These are phyloP conservation scores for Trichophyton mentagrophytes DNA, from an alignment of 2,329 filamentous ascomycete genomes.

Conservation along the genomic window DNA sequence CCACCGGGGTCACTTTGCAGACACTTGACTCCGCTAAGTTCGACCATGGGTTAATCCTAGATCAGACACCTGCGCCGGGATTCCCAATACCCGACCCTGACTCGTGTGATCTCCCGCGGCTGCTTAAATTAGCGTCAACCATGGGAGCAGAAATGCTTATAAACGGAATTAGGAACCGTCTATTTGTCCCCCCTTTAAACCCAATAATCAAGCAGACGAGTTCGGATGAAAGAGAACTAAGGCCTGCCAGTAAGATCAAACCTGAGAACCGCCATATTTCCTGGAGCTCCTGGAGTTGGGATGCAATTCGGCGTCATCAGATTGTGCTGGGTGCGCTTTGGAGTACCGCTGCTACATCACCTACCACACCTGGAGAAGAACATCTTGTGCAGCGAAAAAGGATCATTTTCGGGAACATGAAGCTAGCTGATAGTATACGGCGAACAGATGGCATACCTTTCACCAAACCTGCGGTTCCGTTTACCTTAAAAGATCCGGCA, in stretches of 20 bases:
- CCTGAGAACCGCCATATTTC: conserved; percentile 51
- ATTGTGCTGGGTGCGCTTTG: conserved; percentile 55
- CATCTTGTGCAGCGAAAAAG: conserved; percentile 21
- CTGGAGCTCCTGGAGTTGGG: conserved; percentile 43
- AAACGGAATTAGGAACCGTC: conserved; percentile 45
- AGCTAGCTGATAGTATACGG: conserved; percentile 21
- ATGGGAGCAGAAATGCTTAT: conserved; percentile 61
- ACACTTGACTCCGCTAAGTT: conserved; percentile 66
- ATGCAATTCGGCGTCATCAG: conserved; percentile 43
- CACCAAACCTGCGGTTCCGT: conserved; percentile 26
- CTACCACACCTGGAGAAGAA: background rate
- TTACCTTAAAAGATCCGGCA: conserved; percentile 17
- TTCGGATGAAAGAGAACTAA: conserved; percentile 21
- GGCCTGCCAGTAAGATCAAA: conserved; percentile 60
- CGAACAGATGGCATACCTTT: conserved; percentile 19
- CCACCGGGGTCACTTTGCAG: conserved; percentile 71
- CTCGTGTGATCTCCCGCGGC: conserved; percentile 39
- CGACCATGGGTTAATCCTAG: conserved; percentile 64
- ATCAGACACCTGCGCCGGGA: conserved; percentile 51
- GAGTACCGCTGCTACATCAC: conserved; percentile 31
- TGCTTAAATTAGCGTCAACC: conserved; percentile 45
- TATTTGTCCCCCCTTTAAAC: conserved; percentile 53
- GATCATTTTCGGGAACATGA: conserved; percentile 27
- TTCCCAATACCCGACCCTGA: conserved; percentile 33
- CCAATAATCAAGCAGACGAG: conserved; percentile 18